Base-by-base conservation (phyloP, 495 filamentous ascomycete species). In the Melanomma pulvis-pyrius region DNA sequence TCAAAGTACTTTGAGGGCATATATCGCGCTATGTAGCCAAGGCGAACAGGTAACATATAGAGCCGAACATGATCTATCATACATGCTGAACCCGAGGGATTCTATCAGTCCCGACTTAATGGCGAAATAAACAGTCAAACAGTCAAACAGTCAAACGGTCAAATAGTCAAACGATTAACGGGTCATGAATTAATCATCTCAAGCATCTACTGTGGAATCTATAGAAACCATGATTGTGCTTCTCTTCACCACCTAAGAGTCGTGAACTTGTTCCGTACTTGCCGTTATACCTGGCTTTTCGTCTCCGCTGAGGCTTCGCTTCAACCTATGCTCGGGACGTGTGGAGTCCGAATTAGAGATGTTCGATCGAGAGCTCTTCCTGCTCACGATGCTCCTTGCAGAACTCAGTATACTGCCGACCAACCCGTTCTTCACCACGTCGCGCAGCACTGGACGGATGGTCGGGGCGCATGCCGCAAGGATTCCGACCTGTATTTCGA, bases 401-500 rank as follows among this genome's bases (percentile, higher is more conserved):
- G 22, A 26, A 30, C 49, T 53, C 21, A 53, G 22, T 25, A 53
- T 3, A 25, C 49, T 53, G 49, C 22, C 49, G 24, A 53, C 8
- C 12, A 53, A 9, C 8, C 49, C 22, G 49, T 53, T 53, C 25
- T 53, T 15, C 4, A 53, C 49, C 13, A 53, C 4, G 21, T 53
- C 22, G 7, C 49, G 49, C 19, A 53, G 5, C 26, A 53, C 49
- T 6, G 49, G 49, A 8, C 22, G 49, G 26, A 53, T 30, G 13
- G 49, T 53, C 13, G 49, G 49, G 8, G 49, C 49, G 49, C 49
- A 53, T 26, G 49, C 49, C 22, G 49, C 49, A n/a, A 26, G 49
- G 26, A 53, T 53, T 25, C 49, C 49, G 22, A 53, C n/a, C 26
- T 26, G 49, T 25, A 53, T 53, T n/a, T 53, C 49, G 25, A 53